phyloP scores from a whole-genome alignment of 768 basidiomycete genomes.

The Hirschioporus abietinus region DNA sequence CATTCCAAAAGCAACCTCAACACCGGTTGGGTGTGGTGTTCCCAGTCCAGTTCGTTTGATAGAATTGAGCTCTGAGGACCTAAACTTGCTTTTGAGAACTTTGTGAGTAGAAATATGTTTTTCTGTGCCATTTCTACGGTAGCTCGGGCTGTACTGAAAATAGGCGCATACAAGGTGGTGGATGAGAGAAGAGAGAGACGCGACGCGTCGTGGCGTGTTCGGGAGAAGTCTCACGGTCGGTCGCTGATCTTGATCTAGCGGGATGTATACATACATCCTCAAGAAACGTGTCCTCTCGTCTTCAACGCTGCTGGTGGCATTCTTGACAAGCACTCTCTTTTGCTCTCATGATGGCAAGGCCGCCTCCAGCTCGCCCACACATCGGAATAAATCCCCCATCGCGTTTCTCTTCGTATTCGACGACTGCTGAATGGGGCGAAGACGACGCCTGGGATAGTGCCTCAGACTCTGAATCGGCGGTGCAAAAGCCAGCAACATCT shows the following conservation, averaged over 20 bases:
- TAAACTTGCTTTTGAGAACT: neutral
- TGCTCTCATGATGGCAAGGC: slow-evolving; percentile 42
- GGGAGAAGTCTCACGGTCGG: neutral
- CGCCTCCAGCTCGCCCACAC: slow-evolving; percentile 72
- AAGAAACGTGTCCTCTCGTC: neutral
- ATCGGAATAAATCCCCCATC: slow-evolving; percentile 51
- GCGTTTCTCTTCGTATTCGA: slow-evolving; percentile 38
- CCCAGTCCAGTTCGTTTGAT: slow-evolving; percentile 52
- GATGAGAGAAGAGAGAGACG: neutral
- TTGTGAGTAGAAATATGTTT: neutral
- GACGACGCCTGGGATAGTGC: slow-evolving; percentile 85
- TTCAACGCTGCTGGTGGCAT: neutral
- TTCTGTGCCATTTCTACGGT: neutral
- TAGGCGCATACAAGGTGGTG: neutral
- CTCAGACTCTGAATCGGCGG: slow-evolving; percentile 64
- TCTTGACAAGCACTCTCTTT: neutral
- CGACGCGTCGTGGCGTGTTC: neutral
- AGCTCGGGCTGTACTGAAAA: neutral
- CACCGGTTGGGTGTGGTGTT: slow-evolving; percentile 69
- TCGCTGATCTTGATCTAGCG: neutral
- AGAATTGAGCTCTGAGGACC: slow-evolving; percentile 6
- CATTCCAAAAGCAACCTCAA: slow-evolving; percentile 60
- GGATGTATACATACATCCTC: neutral
- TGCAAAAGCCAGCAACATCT: neutral
- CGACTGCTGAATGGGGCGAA: slow-evolving; percentile 62